phyloP scores from a whole-genome alignment of 1,139 yeast genomes.

The Hemisphaericaspora lyxosophila region DNA sequence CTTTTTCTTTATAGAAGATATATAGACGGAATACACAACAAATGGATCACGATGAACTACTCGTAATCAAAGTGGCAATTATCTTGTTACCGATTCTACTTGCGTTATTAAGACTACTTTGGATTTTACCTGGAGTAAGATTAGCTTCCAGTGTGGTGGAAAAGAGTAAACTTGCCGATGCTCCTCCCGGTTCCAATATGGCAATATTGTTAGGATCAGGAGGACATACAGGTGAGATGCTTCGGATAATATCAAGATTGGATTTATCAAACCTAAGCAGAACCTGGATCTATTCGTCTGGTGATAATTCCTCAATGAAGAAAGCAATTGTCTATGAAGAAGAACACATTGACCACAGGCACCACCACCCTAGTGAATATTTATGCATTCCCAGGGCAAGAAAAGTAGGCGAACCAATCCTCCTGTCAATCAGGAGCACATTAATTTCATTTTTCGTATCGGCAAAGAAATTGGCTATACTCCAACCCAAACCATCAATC shows the following conservation, averaged over 20 bases:
- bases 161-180: constrained; percentile 2
- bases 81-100: constrained; percentile 27
- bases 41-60: constrained; percentile 29
- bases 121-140: constrained; percentile 28
- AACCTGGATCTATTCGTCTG: constrained; percentile 52
- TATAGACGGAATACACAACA: too few species aligned
- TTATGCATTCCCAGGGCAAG: constrained; percentile 70
- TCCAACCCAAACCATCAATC: constrained; percentile 43
- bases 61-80: constrained; percentile 22
- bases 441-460: constrained; percentile 37
- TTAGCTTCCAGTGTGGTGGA: constrained; percentile 7
- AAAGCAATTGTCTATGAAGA: constrained; percentile 50
- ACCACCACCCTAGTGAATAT: constrained; percentile 21
- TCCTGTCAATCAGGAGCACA: constrained; percentile 56
- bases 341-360: constrained; percentile 10
- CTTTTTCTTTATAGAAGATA: too few species aligned
- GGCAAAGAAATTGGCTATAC: constrained; percentile 17
- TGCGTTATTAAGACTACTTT: constrained; percentile 26
- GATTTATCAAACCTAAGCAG: constrained; percentile 28
- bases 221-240: constrained; percentile 97
- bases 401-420: constrained; percentile 62
- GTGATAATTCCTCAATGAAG: constrained; percentile 57
- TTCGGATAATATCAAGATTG: constrained; percentile 53
- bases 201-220: constrained; percentile 75
- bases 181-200: constrained; percentile 25